Percentiles rank a stretch among this genome's conserved stretches.
Evolutionary conservation across 495 filamentous ascomycete genomes (phyloP).

Genomic region (Penicillium soppii): DNA sequence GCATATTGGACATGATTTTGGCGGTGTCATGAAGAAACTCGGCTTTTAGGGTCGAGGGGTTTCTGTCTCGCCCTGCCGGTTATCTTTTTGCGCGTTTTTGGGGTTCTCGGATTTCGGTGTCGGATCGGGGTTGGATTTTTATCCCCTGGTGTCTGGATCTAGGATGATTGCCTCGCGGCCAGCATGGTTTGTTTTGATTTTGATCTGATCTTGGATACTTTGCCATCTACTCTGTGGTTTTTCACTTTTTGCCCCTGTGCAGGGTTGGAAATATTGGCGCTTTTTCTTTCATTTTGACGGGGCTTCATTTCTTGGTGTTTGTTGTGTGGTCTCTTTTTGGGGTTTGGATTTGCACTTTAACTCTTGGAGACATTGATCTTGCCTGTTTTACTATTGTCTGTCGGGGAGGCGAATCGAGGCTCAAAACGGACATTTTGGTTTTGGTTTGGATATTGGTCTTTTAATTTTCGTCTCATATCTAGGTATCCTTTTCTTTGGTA

Average conservation of each 20-base stretch:
- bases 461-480: conserved; percentile 20
- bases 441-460: conserved; percentile 15
- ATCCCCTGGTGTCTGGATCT: conserved; percentile 1
- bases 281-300: no score
- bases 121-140: no score
- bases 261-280: conserved; percentile 21
- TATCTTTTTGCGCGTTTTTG: no score
- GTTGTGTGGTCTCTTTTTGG: conserved; percentile 6
- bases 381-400: conserved; percentile 6
- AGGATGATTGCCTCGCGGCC: background rate
- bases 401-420: conserved; percentile 11
- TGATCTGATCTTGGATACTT: background rate
- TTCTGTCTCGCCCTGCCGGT: no score
- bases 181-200: conserved; percentile 4
- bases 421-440: conserved; percentile 10
- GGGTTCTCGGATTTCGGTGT: no score
- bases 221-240: conserved; percentile 1
- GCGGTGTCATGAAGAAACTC: background rate
- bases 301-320: conserved; percentile 22
- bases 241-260: background rate
- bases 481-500: conserved; percentile 12
- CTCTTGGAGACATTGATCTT: conserved; percentile 1
- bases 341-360: conserved; percentile 12
- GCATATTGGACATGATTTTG: conserved; percentile 10
- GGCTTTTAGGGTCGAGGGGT: background rate